Conservation (phyloP, 2,329 filamentous ascomycete species). For the Didymosphaeria variabile region DNA sequence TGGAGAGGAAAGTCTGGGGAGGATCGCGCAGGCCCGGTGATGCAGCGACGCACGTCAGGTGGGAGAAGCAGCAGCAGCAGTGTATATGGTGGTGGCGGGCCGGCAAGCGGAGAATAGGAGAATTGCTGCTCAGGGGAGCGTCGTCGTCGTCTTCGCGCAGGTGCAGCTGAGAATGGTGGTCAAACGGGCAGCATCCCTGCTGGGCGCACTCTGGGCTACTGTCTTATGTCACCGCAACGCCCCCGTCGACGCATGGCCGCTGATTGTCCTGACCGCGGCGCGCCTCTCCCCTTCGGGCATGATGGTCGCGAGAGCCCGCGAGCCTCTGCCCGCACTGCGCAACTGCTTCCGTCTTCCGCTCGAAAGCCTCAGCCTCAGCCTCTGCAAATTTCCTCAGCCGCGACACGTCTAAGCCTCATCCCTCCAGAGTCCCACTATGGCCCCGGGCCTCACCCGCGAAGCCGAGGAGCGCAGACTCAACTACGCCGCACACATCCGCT, state of each 20-base stretch:
- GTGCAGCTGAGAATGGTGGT: constrained; percentile 24
- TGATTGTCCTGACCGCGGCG: constrained; percentile 13
- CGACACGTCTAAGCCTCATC: constrained; percentile 4
- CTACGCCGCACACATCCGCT: constrained; percentile 74
- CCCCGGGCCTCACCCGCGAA: constrained; percentile 21
- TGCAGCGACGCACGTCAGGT: constrained; percentile 7
- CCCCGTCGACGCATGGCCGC: constrained; percentile 18
- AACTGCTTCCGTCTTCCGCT: constrained; percentile 15
- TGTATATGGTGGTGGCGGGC: constrained; percentile 5
- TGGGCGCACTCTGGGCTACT: background rate
- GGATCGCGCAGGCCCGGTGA: constrained; percentile 24
- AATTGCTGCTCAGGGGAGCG: constrained; percentile 25
- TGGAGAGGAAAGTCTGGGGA: constrained; percentile 39
- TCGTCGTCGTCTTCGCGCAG: constrained; percentile 17
- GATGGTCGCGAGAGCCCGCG: constrained; percentile 22
- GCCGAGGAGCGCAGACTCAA: constrained; percentile 40
- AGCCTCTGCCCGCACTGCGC: constrained; percentile 11
- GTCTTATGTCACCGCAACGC: constrained; percentile 16
- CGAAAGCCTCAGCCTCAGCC: constrained; percentile 19
- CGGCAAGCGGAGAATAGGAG: constrained; percentile 14
- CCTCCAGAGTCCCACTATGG: constrained; percentile 23
- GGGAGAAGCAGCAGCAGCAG: background rate
- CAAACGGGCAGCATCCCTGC: constrained; percentile 14
- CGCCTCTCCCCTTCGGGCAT: constrained; percentile 19
- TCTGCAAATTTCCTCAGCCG: constrained; percentile 18